Evolutionary conservation across 2,329 filamentous ascomycete genomes (phyloP).

Genomic region (Xylariaceae sp.): DNA sequence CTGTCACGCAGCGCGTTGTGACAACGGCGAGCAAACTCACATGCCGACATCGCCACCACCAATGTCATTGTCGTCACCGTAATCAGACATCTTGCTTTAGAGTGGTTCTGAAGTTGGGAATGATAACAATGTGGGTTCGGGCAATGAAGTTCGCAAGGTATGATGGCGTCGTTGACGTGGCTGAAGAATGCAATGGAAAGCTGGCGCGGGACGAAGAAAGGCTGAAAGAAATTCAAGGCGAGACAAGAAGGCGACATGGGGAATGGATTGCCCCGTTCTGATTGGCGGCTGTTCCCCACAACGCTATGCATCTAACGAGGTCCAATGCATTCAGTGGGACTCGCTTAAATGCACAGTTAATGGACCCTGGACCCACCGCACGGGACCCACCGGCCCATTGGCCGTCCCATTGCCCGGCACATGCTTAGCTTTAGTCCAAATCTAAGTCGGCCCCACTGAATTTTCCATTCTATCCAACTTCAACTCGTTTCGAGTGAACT

Average conservation of each 20-base stretch:
- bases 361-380: background rate
- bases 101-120: conserved; percentile 7
- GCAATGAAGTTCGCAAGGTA: background rate
- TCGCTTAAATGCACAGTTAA: background rate
- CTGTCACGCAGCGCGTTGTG: conserved; percentile 16
- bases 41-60: conserved; percentile 21
- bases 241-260: background rate
- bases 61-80: conserved; percentile 30
- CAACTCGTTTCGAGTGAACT: background rate
- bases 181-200: conserved; percentile 22
- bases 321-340: background rate
- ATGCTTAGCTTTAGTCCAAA: background rate
- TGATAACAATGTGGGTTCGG: conserved; percentile 12
- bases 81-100: conserved; percentile 30
- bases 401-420: no score
- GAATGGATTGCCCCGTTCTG: background rate
- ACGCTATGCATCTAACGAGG: background rate
- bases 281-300: conserved; percentile 5
- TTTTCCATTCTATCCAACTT: conserved; percentile 7
- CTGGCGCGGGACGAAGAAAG: conserved; percentile 5
- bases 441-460: conserved; percentile 19
- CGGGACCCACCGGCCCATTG: no score
- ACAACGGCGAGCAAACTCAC: conserved; percentile 12
- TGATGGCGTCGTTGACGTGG: conserved; percentile 13
- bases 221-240: conserved; percentile 25